These are phyloP conservation scores for Aspergillus niger DNA, from an alignment of 2,329 filamentous ascomycete genomes.

Conservation along the genomic window DNA sequence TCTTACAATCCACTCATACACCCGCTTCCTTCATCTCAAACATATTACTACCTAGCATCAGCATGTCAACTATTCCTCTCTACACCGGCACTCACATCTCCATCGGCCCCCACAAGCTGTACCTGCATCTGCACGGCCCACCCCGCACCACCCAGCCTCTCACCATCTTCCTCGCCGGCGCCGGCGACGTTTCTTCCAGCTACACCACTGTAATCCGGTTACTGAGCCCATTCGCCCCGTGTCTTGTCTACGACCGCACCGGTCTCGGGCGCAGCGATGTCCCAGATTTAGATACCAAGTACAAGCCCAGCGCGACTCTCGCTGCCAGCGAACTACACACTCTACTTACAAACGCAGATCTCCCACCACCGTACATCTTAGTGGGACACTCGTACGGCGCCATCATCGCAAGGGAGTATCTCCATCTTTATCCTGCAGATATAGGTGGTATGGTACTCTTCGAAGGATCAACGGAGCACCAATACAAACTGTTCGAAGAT, in stretches of 20 bases:
- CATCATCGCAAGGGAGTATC: slow-evolving; percentile 42
- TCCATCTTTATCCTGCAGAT: slow-evolving; percentile 33
- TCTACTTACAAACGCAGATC: slow-evolving; percentile 26
- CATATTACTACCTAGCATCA: background rate
- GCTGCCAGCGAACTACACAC: slow-evolving; percentile 36
- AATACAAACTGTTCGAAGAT: slow-evolving; percentile 32
- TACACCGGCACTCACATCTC: background rate
- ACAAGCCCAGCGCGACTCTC: slow-evolving; percentile 22
- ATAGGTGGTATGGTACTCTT: slow-evolving; percentile 42
- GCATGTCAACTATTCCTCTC: background rate
- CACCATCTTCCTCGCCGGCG: slow-evolving; percentile 38
- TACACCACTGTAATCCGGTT: slow-evolving; percentile 37
- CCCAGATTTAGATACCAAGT: too few relatives aligned
- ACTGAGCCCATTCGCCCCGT: slow-evolving; percentile 30
- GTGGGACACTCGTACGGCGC: slow-evolving; percentile 46
- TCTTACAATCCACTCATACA: too few relatives aligned
- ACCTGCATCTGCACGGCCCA: background rate
- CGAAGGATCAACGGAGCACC: slow-evolving; percentile 40
- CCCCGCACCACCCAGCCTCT: slow-evolving; percentile 30
- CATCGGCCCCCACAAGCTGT: background rate
- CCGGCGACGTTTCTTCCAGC: slow-evolving; percentile 38
- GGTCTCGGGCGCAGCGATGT: slow-evolving; percentile 40
- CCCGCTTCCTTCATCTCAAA: background rate
- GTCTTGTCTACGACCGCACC: slow-evolving; percentile 42
- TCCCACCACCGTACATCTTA: slow-evolving; percentile 36